A percentile compares a stretch with the other conserved stretches of the same genome.
Conservation (phyloP, 371 early-diverging fungal genomes). For the Syncephalastrum monosporum region DNA sequence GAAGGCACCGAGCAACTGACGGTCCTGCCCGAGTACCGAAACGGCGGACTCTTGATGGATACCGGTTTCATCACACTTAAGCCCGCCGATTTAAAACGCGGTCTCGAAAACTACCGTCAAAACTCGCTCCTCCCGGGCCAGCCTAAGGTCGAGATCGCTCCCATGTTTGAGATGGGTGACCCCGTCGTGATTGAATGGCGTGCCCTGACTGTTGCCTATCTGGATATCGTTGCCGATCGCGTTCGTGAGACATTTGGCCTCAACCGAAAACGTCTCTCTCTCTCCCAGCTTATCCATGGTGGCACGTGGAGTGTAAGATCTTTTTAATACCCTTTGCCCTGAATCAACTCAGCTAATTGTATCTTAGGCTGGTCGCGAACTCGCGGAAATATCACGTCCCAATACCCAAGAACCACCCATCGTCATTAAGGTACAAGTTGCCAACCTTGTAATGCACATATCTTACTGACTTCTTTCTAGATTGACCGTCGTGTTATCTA, state of each 20-base stretch:
- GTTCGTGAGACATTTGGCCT: constrained; percentile 67
- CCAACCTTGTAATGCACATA: no score
- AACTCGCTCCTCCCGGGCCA: constrained; percentile 45
- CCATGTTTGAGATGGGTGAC: constrained; percentile 79
- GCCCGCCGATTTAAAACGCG: constrained; percentile 41
- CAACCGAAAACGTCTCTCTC: constrained; percentile 56
- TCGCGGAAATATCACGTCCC: constrained; percentile 76
- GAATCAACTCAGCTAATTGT: constrained; percentile 82
- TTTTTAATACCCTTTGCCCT: constrained; percentile 37
- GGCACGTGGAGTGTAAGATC: constrained; percentile 79
- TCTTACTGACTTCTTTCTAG: not conserved
- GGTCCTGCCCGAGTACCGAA: constrained; percentile 90
- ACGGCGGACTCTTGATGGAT: constrained; percentile 65
- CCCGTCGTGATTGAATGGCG: constrained; percentile 93
- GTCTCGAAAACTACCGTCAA: constrained; percentile 41
- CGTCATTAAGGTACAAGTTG: constrained; percentile 54
- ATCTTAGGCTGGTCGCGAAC: constrained; percentile 77
- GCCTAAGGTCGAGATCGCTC: constrained; percentile 52
- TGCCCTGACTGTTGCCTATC: constrained; percentile 81
- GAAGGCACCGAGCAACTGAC: constrained; percentile 73
- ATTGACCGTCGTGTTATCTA: constrained; percentile 8
- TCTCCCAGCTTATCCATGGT: constrained; percentile 87
- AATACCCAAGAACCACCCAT: constrained; percentile 89
- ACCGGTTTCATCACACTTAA: constrained; percentile 46
- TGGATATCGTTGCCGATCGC: constrained; percentile 74